phyloP scores from a whole-genome alignment of 257 asterid species.

The Schizonepeta tenuifolia region DNA sequence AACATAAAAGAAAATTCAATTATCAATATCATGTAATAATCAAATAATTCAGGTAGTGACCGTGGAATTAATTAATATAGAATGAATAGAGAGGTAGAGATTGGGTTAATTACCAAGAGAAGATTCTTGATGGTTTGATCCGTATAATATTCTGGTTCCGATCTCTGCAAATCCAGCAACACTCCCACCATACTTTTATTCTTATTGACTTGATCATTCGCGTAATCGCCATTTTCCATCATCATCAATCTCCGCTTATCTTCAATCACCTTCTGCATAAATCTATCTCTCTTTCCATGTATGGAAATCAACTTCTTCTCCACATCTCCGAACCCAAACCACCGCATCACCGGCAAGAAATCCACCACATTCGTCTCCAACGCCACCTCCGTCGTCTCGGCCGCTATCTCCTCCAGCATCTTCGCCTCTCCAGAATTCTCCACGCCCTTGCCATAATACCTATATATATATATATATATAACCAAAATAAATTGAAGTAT shows the following conservation, averaged over 20 bases:
- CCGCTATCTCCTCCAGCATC: conserved; percentile 46
- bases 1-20: no score
- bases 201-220: background rate
- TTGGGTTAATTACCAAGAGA: conserved; percentile 40
- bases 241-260: conserved; percentile 36
- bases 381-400: conserved; percentile 50
- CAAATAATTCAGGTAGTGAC: background rate
- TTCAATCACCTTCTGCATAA: conserved; percentile 56
- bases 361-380: conserved; percentile 60
- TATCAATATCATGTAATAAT: no score
- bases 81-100: no score
- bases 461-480: background rate
- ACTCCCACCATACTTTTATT: conserved; percentile 53
- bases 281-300: conserved; percentile 50
- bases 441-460: conserved; percentile 51
- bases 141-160: conserved; percentile 53
- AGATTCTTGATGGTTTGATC: conserved; percentile 60
- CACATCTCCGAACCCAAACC: conserved; percentile 54
- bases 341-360: conserved; percentile 55
- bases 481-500: no score
- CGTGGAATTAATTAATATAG: no score
- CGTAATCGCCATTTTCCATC: background rate
- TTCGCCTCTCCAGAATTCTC: conserved; percentile 47
- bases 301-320: conserved; percentile 45
- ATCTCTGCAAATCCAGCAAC: conserved; percentile 49